Evolutionary conservation across 208 protist genomes (phyloP).

Genomic region (Leishmania arabica): DNA sequence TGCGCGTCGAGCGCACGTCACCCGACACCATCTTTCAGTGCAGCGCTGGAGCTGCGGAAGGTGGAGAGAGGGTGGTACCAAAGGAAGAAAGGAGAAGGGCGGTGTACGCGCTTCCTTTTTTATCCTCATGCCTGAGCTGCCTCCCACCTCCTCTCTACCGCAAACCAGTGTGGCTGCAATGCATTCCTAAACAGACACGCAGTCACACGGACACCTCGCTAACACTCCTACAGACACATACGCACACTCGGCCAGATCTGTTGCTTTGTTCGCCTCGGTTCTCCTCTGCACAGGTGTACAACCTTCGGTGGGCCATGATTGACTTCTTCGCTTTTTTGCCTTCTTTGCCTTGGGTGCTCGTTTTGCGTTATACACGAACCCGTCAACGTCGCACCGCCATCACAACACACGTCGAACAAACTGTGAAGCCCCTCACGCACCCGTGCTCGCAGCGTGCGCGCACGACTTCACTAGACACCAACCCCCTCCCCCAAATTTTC

Average conservation of each 20-base stretch:
- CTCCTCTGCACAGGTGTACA: background rate
- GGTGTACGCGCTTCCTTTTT: background rate
- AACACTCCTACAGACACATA: constrained; percentile 5
- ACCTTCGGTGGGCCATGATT: background rate
- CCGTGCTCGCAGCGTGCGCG: background rate
- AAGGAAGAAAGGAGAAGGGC: background rate
- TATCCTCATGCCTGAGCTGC: background rate
- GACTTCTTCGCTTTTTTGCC: too few relatives aligned
- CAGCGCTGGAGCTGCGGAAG: background rate
- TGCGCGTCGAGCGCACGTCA: background rate
- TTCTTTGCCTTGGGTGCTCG: background rate
- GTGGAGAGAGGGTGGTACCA: background rate
- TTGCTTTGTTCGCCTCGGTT: background rate
- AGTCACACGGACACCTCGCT: background rate
- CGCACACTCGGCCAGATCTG: background rate
- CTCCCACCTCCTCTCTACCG: background rate
- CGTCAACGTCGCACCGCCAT: background rate
- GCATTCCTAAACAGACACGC: constrained; percentile 11
- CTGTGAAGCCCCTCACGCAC: background rate
- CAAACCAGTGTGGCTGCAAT: background rate
- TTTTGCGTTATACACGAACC: background rate
- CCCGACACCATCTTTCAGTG: background rate
- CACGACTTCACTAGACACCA: background rate
- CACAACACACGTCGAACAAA: background rate
- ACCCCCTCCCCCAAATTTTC: background rate